Base-by-base conservation (phyloP, 164 flowering plant species). In the Paratinospora sagittata region DNA sequence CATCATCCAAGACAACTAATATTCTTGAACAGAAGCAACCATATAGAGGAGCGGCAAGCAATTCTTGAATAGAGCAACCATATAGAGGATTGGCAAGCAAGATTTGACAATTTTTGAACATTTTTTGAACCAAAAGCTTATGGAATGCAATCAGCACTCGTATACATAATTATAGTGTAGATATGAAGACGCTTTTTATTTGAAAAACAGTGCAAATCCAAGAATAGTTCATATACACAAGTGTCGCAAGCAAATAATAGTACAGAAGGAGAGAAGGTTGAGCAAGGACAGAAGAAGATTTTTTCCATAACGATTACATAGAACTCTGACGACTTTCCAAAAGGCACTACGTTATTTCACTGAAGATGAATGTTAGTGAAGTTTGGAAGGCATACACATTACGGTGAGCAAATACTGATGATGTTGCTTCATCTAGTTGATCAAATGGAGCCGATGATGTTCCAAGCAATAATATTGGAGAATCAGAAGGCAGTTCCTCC, bases 401-500 rank as follows among this genome's bases (percentile, higher is more conserved):
- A 78, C 85, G 96, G 3, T 69, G 81, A 64, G 92, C 76, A 78
- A 96, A 96, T 72, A 96, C 75, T 64, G 83, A 74, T 72, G 75
- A 41, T 52, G 84, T 73, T 34, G 70, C 76, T 60, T 74, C 84
- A 61, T 82, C 86, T 64, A 85, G 27, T 66, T 85, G 85, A 68
- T 77, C 70, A 60, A 82, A 76, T 60, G 83, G 82, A 63, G 64
- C 67, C 16, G 86, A 77, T 70, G 88, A 83, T 73, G 97, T 87
- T 76, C 96, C 99, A 52, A 96, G 87, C 45, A 96, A 73, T 67
- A 96, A 74, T 71, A 96, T 85, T 13, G 97, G 97, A 67, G 84
- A 82, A 73, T 91, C 92, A 27, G 98, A 93, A 26, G 99, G 97
- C 76, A 96, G 75, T 68, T 93, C 99, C 75, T 89, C 98, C 82